Conservation (phyloP, 2,329 filamentous ascomycete species). For the Arthrobotrys entomopaga region DNA sequence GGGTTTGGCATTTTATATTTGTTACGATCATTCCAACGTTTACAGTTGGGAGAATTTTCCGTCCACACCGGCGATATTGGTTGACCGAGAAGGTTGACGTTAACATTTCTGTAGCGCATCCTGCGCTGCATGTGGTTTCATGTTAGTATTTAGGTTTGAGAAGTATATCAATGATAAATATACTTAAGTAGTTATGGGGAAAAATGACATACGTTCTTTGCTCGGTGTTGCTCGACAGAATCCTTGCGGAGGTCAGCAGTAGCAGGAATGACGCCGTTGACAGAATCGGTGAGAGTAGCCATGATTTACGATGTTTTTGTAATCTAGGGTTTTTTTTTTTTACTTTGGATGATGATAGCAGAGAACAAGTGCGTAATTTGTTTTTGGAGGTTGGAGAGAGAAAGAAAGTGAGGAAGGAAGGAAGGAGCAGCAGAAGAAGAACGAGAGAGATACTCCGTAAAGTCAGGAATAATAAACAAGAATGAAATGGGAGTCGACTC, state of each 20-base stretch:
- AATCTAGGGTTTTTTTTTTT: background rate
- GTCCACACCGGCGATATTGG: constrained; percentile 22
- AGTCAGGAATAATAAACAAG: too few relatives aligned
- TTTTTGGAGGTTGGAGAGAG: background rate
- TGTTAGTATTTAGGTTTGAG: background rate
- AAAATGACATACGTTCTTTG: constrained; percentile 57
- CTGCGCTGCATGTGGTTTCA: constrained; percentile 56
- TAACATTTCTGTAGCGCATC: constrained; percentile 58
- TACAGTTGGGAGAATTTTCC: constrained; percentile 25
- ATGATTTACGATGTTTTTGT: constrained; percentile 12
- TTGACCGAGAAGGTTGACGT: constrained; percentile 57
- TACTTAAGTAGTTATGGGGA: background rate
- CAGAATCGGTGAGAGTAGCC: constrained; percentile 37
- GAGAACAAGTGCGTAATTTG: background rate
- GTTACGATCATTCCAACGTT: constrained; percentile 58
- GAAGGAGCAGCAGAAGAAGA: too few relatives aligned
- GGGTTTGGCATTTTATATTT: constrained; percentile 56
- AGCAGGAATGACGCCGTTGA: constrained; percentile 47
- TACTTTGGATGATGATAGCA: background rate
- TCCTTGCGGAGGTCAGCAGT: constrained; percentile 57
- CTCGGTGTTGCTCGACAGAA: constrained; percentile 57
- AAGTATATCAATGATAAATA: background rate
- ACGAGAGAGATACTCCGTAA: too few relatives aligned
- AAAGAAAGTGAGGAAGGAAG: too few relatives aligned
- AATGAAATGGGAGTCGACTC: too few relatives aligned